Conservation (phyloP, 2,329 filamentous ascomycete genomes). For the Nemania sp. region DNA sequence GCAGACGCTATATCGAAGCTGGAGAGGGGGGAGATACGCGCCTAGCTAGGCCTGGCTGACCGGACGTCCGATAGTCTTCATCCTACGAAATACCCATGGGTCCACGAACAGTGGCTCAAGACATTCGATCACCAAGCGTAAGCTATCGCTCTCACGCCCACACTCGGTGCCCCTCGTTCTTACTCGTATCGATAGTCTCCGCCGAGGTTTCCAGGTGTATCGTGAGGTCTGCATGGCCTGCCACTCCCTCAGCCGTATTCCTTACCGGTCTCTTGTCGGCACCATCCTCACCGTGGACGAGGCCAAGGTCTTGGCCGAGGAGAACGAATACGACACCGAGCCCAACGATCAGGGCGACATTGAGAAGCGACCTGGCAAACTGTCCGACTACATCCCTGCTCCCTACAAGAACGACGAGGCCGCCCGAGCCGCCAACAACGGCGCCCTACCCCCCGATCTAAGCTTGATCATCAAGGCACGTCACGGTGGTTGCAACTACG, state of each 20-base stretch:
- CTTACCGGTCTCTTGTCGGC: conserved; percentile 91
- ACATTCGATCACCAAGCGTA: conserved; percentile 97
- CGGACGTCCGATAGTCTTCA: conserved; percentile 70
- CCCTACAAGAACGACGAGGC: conserved; percentile 99
- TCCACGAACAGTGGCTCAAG: conserved; percentile 88
- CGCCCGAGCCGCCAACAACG: conserved; percentile 96
- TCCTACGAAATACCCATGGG: conserved; percentile 91
- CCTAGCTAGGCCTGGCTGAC: conserved; percentile 23
- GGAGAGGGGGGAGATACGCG: conserved; percentile 11
- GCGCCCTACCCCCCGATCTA: conserved; percentile 95
- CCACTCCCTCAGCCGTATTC: conserved; percentile 93
- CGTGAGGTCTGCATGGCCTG: conserved; percentile 97
- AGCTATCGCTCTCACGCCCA: conserved; percentile 48
- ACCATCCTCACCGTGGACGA: conserved; percentile 94
- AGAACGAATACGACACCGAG: conserved; percentile 98
- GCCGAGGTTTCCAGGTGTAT: conserved; percentile 99
- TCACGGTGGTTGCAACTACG: conserved; percentile 97
- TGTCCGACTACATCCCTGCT: conserved; percentile 92
- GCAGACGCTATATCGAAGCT: not conserved
- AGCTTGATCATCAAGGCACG: conserved; percentile 96
- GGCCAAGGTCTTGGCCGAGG: conserved; percentile 95
- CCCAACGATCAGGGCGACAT: conserved; percentile 98
- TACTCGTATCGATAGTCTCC: conserved; percentile 65
- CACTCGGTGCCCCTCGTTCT: not conserved
- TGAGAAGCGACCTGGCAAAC: conserved; percentile 97